Evolutionary conservation across 1,284 basidiomycete genomes (phyloP).

Genomic region (Rhodotorula glutinis): DNA sequence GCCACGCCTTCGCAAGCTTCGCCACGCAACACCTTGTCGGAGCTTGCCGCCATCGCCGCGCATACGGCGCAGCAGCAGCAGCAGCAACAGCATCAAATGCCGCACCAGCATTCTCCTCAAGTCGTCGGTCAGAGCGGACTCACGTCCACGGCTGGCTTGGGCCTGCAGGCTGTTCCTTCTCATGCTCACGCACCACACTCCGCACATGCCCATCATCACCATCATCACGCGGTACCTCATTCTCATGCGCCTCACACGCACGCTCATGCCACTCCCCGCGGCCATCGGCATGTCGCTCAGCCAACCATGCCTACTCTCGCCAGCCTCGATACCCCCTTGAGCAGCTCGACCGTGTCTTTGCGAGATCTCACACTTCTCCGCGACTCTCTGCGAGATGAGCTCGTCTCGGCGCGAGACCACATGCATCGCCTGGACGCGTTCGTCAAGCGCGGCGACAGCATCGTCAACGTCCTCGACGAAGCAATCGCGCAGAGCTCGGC

Average conservation of each 20-base stretch:
- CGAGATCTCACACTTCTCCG: constrained; percentile 24
- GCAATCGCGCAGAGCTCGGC: background rate
- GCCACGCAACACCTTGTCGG: constrained; percentile 27
- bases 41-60: constrained; percentile 35
- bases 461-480: constrained; percentile 19
- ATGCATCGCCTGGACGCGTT: constrained; percentile 23
- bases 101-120: background rate
- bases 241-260: background rate
- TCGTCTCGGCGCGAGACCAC: constrained; percentile 19
- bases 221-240: constrained; percentile 11
- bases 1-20: constrained; percentile 9
- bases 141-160: background rate
- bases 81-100: background rate
- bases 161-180: background rate
- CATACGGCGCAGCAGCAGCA: constrained; percentile 13
- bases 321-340: background rate
- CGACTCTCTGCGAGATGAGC: constrained; percentile 19
- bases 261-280: background rate
- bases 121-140: background rate
- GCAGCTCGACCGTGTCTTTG: constrained; percentile 9
- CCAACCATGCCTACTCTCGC: constrained; percentile 9
- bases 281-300: constrained; percentile 9
- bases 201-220: constrained; percentile 16
- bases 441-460: constrained; percentile 23
- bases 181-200: background rate